phyloP scores from a whole-genome alignment of 2,329 filamentous ascomycete species.

The Hypoxylon sp. region DNA sequence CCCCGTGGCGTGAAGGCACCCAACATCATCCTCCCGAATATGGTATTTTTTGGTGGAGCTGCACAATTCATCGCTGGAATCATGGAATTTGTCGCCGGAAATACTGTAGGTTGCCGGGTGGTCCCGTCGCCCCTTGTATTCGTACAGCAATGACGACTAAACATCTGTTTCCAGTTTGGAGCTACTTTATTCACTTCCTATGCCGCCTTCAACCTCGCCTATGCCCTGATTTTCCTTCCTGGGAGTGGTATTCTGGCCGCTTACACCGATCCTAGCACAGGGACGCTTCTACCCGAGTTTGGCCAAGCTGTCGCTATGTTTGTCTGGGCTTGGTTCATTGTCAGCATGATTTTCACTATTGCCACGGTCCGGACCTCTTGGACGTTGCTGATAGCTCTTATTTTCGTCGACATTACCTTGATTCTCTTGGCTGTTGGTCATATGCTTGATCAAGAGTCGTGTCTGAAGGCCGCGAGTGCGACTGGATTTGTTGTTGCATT shows the following conservation, averaged over 20 bases:
- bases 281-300: slow-evolving; percentile 47
- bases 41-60: slow-evolving; percentile 31
- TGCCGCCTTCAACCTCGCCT: slow-evolving; percentile 58
- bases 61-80: slow-evolving; percentile 25
- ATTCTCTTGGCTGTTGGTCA: slow-evolving; percentile 47
- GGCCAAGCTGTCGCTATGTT: slow-evolving; percentile 50
- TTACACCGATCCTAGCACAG: slow-evolving; percentile 54
- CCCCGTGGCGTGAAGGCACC: slow-evolving; percentile 21
- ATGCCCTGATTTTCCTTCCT: slow-evolving; percentile 58
- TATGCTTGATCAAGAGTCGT: slow-evolving; percentile 40
- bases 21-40: slow-evolving; percentile 25
- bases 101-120: slow-evolving; percentile 43
- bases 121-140: not conserved
- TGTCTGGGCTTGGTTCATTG: slow-evolving; percentile 51
- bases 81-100: slow-evolving; percentile 38
- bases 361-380: slow-evolving; percentile 48
- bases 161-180: slow-evolving; percentile 49
- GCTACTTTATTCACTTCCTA: slow-evolving; percentile 59
- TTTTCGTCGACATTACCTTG: slow-evolving; percentile 46
- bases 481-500: slow-evolving; percentile 46
- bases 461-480: slow-evolving; percentile 46
- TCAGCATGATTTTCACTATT: slow-evolving; percentile 50
- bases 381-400: slow-evolving; percentile 43
- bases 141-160: slow-evolving; percentile 20
- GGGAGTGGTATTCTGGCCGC: slow-evolving; percentile 56